Percentiles rank a stretch among this genome's conserved stretches.
These are phyloP conservation scores for Periconia macrospinosa DNA, from an alignment of 2,329 filamentous ascomycete genomes.

Conservation along the genomic window DNA sequence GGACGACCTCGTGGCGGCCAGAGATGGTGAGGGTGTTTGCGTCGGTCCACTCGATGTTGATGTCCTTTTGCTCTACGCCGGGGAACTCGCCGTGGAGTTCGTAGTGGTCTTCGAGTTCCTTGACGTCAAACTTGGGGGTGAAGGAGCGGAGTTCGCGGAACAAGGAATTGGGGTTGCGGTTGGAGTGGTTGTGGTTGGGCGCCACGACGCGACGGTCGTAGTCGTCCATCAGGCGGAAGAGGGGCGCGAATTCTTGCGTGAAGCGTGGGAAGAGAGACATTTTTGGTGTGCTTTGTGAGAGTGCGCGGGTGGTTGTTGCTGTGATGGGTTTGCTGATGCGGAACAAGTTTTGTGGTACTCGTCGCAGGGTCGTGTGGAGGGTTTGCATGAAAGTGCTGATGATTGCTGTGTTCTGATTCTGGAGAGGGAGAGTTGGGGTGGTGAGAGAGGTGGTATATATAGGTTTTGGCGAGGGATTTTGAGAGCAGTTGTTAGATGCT, in stretches of 20 bases:
- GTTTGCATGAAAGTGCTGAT: constrained; percentile 38
- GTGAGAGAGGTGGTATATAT: constrained; percentile 9
- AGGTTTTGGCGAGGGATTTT: background rate
- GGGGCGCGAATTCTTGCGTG: constrained; percentile 45
- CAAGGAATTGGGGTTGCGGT: constrained; percentile 13
- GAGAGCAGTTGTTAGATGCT: constrained; percentile 1
- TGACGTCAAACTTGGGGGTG: constrained; percentile 77
- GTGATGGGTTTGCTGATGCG: constrained; percentile 29
- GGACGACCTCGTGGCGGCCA: constrained; percentile 68
- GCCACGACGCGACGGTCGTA: constrained; percentile 43
- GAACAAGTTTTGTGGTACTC: constrained; percentile 33
- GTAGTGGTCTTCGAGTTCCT: constrained; percentile 68
- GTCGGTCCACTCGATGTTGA: constrained; percentile 79
- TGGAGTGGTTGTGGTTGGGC: background rate
- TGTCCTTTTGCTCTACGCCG: constrained; percentile 71
- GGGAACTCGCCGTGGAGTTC: constrained; percentile 81
- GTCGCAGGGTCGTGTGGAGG: constrained; percentile 35
- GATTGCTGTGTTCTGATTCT: constrained; percentile 21
- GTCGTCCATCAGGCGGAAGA: constrained; percentile 54
- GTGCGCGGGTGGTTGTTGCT: constrained; percentile 12
- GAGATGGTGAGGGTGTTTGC: constrained; percentile 71
- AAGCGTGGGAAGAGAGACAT: constrained; percentile 49
- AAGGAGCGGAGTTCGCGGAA: constrained; percentile 56
- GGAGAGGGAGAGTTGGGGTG: constrained; percentile 19
- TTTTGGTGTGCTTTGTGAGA: constrained; percentile 26